Conservation (phyloP, 163 green algal genomes). For the Chlamydomonas reinhardtii region DNA sequence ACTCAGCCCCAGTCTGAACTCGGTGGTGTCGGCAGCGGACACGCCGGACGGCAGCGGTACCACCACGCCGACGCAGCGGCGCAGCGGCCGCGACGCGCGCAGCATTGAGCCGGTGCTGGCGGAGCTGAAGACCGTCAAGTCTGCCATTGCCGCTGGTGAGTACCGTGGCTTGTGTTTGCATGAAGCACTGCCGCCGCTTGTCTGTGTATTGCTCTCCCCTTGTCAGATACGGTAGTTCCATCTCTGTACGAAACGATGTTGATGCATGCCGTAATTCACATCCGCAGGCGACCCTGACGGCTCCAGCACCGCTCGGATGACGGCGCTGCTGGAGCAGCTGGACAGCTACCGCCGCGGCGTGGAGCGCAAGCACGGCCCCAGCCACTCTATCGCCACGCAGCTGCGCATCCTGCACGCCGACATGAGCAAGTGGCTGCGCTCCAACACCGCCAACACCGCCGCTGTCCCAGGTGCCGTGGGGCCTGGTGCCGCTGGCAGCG, state of each 20-base stretch:
- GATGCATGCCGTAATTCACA: neutral
- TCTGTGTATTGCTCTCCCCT: too few species aligned
- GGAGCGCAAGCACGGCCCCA: slow-evolving; percentile 32
- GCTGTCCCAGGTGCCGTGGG: neutral
- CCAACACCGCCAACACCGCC: neutral
- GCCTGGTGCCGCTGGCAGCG: too few species aligned
- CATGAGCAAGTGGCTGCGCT: slow-evolving; percentile 51
- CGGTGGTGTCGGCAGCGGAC: neutral
- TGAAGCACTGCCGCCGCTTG: too few species aligned
- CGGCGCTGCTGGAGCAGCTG: slow-evolving; percentile 46
- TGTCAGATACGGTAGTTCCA: too few species aligned
- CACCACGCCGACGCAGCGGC: slow-evolving; percentile 6
- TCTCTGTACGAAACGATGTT: too few species aligned
- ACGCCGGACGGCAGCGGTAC: slow-evolving; percentile 21
- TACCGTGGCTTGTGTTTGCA: too few species aligned
- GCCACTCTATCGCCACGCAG: slow-evolving; percentile 44
- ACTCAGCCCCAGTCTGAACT: too few species aligned
- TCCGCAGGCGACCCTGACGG: slow-evolving; percentile 28
- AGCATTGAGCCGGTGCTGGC: slow-evolving; percentile 46
- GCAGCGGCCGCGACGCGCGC: neutral
- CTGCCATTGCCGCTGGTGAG: slow-evolving; percentile 7
- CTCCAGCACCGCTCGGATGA: slow-evolving; percentile 22
- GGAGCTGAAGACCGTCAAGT: slow-evolving; percentile 18
- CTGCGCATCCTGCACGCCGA: slow-evolving; percentile 52
- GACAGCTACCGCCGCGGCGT: slow-evolving; percentile 36